Evolutionary conservation across 768 basidiomycete genomes (phyloP).

Genomic region (Termitomyces sp.): DNA sequence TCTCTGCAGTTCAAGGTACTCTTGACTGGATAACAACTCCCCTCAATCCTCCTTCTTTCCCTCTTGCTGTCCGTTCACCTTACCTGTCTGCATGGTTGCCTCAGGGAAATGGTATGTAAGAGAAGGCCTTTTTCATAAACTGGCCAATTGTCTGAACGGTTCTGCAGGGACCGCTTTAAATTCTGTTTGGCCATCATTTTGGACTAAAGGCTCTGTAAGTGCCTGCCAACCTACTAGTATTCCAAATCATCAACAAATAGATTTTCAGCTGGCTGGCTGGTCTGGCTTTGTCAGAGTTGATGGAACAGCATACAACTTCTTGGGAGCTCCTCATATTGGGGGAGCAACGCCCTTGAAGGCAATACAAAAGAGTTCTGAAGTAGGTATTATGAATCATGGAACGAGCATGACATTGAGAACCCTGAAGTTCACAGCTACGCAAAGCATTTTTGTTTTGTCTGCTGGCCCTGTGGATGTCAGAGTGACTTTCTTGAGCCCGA

Average conservation of each 20-base stretch:
- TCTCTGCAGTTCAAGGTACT: conserved; percentile 21
- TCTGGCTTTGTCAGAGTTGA: conserved; percentile 62
- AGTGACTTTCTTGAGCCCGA: conserved; percentile 60
- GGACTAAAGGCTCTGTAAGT: conserved; percentile 51
- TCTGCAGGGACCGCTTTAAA: conserved; percentile 36
- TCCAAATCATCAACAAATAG: no score
- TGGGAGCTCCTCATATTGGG: conserved; percentile 48
- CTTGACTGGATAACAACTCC: conserved; percentile 44
- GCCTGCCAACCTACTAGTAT: no score
- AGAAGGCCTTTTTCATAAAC: not conserved
- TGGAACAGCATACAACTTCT: conserved; percentile 47
- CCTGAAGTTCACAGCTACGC: conserved; percentile 62
- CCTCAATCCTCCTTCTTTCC: conserved; percentile 56
- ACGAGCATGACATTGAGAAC: not conserved
- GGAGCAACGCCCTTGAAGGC: conserved; percentile 42
- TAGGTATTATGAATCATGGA: conserved; percentile 23
- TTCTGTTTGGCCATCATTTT: conserved; percentile 62
- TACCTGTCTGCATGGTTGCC: conserved; percentile 67
- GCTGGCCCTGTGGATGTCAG: conserved; percentile 63
- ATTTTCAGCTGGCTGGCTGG: conserved; percentile 54
- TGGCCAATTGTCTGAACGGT: not conserved
- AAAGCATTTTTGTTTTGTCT: conserved; percentile 57
- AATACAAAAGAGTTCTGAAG: conserved; percentile 47
- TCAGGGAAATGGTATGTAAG: conserved; percentile 46
- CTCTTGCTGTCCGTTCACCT: conserved; percentile 62